Base-by-base conservation (phyloP, 257 asterid genomes). In the Nicotiana attenuata region DNA sequence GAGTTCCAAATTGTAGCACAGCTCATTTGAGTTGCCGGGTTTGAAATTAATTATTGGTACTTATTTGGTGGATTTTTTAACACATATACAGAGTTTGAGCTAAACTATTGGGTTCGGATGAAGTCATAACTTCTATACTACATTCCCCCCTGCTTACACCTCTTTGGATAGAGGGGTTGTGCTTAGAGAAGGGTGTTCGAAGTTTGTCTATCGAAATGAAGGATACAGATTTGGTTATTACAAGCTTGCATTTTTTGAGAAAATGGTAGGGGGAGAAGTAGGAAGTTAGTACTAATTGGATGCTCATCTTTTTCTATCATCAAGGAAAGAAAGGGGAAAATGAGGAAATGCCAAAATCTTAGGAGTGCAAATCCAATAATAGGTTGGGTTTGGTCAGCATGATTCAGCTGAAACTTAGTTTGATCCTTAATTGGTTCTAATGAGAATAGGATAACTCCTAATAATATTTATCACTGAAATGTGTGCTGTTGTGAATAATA, bases 371-470 rank as follows among this genome's bases (percentile, higher is more conserved):
- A 31, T 31, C 15, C 35, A 50, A 17, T 17, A 35, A 67, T 35
- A 67, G 19, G 53, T 67, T 67, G 76, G 10, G 29, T 16, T 19
- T 67, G 76, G 38, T 67, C 76, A 67, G 76, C 76, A 67, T 67
- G 55, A 13, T 67, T 35, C 47, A 0, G 53, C 10, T 67, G 76
- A 67, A 67, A 67, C 10, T 35, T 67, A 4, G 11, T 67, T 19
- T 35, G 17, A 35, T 67, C 17, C 10, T 67, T 35, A 41, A 26
- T 35, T 17, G 17, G 55, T 67, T 67, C 55, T 35, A 22, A 35
- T 35, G 17, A 67, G 10, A 19, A 35, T 67, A 14, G 76, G 47
- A 41, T 31, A 19, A 66, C 35, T 66, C 4, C 2, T 67, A 10
- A 33, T 17, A 35, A 67, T 15, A 67, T 35, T 0, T 67, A 19